These are phyloP conservation scores for Globisporangium sylvaticum DNA, from an alignment of 352 stramenopile genomes.

Conservation along the genomic window DNA sequence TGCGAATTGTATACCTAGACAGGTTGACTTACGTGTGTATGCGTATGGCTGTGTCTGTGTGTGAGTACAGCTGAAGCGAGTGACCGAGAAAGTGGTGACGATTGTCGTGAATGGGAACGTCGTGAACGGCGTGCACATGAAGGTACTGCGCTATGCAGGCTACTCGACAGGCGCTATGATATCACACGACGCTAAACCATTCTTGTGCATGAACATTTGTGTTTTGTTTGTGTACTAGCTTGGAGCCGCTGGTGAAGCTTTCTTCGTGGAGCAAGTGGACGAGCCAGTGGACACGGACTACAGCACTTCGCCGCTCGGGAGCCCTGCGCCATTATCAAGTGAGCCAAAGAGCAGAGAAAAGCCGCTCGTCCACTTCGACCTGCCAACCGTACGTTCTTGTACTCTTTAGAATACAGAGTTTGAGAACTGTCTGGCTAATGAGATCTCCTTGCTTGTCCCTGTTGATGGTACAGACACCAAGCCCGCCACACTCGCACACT, in stretches of 20 bases:
- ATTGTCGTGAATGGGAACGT: conserved; percentile 58
- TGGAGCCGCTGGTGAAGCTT: conserved; percentile 58
- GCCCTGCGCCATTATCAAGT: conserved; percentile 21
- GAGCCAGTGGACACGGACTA: conserved; percentile 63
- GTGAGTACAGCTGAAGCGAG: conserved; percentile 22
- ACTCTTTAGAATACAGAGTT: not conserved
- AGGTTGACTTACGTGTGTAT: not conserved
- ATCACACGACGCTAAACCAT: not conserved
- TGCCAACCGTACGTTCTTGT: conserved; percentile 2
- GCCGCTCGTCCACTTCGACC: conserved; percentile 2
- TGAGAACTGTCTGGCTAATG: not conserved
- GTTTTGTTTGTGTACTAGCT: conserved; percentile 25
- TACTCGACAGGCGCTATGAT: not conserved
- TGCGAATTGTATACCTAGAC: not conserved
- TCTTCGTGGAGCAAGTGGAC: conserved; percentile 68
- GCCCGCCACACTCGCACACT: conserved; percentile 1
- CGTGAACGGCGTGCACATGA: conserved; percentile 62
- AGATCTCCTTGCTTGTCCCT: no score
- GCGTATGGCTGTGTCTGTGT: not conserved
- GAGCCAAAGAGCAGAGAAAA: not conserved
- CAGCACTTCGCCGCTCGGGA: conserved; percentile 54
- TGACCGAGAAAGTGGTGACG: conserved; percentile 41
- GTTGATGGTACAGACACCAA: not conserved
- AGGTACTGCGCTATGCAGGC: conserved; percentile 29
- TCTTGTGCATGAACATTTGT: not conserved